These are phyloP conservation scores for Stemphylium beticola DNA, from an alignment of 2,329 filamentous ascomycete species.

Conservation along the genomic window DNA sequence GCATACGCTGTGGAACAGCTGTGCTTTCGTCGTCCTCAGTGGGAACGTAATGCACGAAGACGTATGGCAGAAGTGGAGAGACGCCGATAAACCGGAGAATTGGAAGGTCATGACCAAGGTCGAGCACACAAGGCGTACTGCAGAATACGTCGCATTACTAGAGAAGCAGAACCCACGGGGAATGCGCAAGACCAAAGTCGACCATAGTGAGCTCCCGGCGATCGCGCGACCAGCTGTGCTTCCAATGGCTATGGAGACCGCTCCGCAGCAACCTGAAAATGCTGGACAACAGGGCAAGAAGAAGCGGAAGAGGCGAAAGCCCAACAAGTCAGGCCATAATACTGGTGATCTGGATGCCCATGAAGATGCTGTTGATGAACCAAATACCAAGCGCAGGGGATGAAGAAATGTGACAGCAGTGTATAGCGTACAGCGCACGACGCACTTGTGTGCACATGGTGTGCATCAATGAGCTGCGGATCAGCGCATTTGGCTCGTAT, in stretches of 20 bases:
- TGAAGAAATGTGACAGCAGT: constrained; percentile 6
- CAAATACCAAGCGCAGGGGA: constrained; percentile 25
- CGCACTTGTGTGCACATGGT: not conserved
- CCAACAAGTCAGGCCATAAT: constrained; percentile 9
- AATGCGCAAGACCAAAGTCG: constrained; percentile 17
- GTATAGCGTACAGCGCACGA: not conserved
- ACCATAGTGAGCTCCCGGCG: constrained; percentile 18
- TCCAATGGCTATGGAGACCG: constrained; percentile 10
- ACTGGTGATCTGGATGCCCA: constrained; percentile 13
- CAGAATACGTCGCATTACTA: constrained; percentile 39
- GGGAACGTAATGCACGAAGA: constrained; percentile 40
- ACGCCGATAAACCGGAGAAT: constrained; percentile 30
- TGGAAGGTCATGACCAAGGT: constrained; percentile 48
- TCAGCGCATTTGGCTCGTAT: not conserved
- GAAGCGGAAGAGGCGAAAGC: constrained; percentile 32
- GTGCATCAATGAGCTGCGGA: not conserved
- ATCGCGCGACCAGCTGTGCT: constrained; percentile 29
- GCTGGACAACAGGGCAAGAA: constrained; percentile 22
- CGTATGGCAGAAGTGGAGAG: constrained; percentile 42
- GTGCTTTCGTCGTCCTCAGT: constrained; percentile 45
- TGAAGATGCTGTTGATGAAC: constrained; percentile 12
- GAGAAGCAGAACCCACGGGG: constrained; percentile 27
- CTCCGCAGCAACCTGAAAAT: constrained; percentile 2
- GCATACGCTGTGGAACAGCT: constrained; percentile 39
- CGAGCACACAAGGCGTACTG: constrained; percentile 40